These are phyloP conservation scores for Inosperma sp. DNA, from an alignment of 768 basidiomycete species.

Conservation along the genomic window DNA sequence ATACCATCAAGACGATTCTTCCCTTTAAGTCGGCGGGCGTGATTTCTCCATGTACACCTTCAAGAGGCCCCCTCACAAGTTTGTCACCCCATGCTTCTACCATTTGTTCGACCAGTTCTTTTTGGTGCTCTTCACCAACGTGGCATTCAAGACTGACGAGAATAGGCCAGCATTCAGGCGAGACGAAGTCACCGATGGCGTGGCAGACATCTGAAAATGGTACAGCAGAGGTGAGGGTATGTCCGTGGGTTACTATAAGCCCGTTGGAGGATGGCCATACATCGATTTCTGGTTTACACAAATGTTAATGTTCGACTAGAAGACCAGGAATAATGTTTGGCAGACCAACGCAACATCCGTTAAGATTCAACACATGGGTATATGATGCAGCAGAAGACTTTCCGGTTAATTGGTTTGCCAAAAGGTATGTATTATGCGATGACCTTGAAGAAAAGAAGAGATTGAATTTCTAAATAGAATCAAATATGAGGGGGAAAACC, in stretches of 20 bases:
- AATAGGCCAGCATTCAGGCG: constrained; percentile 48
- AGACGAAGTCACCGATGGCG: constrained; percentile 45
- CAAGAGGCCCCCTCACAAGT: constrained; percentile 40
- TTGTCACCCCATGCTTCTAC: constrained; percentile 47
- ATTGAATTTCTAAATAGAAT: constrained; percentile 4
- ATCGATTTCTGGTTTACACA: constrained; percentile 47
- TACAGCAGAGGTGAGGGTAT: constrained; percentile 51
- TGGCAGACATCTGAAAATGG: constrained; percentile 48
- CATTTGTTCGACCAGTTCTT: constrained; percentile 51
- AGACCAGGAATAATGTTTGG: too few species aligned
- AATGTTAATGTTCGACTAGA: constrained; percentile 1
- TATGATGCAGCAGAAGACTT: constrained; percentile 51
- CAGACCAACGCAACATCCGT: constrained; percentile 51
- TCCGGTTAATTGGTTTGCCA: constrained; percentile 54
- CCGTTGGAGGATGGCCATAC: constrained; percentile 57
- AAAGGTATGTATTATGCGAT: constrained; percentile 64
- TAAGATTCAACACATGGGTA: constrained; percentile 46
- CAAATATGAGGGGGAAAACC: constrained; percentile 14
- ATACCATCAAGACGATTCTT: constrained; percentile 55
- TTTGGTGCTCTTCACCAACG: constrained; percentile 46
- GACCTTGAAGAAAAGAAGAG: constrained; percentile 34
- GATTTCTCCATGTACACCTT: constrained; percentile 31
- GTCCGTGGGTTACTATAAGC: constrained; percentile 56
- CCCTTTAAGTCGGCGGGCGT: constrained; percentile 48
- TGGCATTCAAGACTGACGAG: constrained; percentile 62